Base-by-base conservation (phyloP, 1,284 basidiomycete species). In the Exobasidium rhododendri region DNA sequence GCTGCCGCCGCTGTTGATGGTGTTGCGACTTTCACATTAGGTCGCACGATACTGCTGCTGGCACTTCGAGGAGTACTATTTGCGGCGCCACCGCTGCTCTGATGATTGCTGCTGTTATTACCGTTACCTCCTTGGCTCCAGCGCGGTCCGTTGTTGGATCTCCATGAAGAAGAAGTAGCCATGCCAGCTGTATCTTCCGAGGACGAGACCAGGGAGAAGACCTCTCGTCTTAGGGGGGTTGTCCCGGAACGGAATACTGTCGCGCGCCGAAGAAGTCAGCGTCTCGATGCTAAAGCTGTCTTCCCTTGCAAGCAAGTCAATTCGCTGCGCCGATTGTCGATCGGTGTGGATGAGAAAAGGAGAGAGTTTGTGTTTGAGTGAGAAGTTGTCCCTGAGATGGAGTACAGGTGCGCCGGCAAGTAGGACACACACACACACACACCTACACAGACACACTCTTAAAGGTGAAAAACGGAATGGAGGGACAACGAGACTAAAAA, bases 141-240 rank as follows among this genome's bases (percentile, higher is more conserved):
- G 14, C 40, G 20, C n/a, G 52, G 31, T 20, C 5, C 29, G 17
- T 35, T 44, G 22, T 55, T 35, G 52, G 52, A 44, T 14, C 52
- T 26, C 52, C 52, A 55, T 44, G 52, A 26, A 22, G 52, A 55
- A 20, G n/a, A 29, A 32, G 52, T 31, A 4, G 52, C 52, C 52
- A 55, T 55, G 22, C 14, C 47, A 26, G 22, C 47, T n/a, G n/a
- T n/a, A n/a, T n/a, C n/a, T n/a, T n/a, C n/a, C n/a, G n/a, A n/a
- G n/a, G n/a, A n/a, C n/a, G n/a, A n/a, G n/a, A n/a, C n/a, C n/a
- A n/a, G n/a, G n/a, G n/a, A n/a, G n/a, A n/a, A n/a, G n/a, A n/a
- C n/a, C n/a, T n/a, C n/a, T n/a, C n/a, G n/a, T n/a, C n/a, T n/a
- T n/a, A n/a, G n/a, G n/a, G n/a, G n/a, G n/a, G n/a, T n/a, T n/a